Conservation (phyloP, 192 early-diverging fungal species). For the Phycomyces blakesleeanus region DNA sequence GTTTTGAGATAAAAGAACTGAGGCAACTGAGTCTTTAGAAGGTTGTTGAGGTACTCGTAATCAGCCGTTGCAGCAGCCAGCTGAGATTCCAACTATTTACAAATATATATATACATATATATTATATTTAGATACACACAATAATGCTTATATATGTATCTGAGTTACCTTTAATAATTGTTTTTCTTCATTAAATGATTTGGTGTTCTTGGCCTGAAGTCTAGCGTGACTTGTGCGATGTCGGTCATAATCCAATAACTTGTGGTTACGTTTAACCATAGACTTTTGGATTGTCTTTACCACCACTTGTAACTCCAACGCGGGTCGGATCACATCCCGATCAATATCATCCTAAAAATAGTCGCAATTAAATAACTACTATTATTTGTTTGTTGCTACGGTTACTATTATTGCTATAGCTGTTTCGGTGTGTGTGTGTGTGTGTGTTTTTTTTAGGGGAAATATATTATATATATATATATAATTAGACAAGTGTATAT, state of each 20-base stretch:
- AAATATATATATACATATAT: too few relatives aligned
- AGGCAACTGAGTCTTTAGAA: slow-evolving; percentile 78
- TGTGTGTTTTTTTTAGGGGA: too few relatives aligned
- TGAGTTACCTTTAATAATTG: slow-evolving; percentile 51
- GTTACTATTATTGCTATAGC: too few relatives aligned
- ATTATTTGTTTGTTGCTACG: too few relatives aligned
- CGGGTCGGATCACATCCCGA: slow-evolving; percentile 68
- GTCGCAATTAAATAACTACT: neutral
- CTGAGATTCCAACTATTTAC: slow-evolving; percentile 58
- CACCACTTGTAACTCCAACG: slow-evolving; percentile 71
- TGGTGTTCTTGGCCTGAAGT: slow-evolving; percentile 62
- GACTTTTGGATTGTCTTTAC: slow-evolving; percentile 77
- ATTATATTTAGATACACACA: too few relatives aligned
- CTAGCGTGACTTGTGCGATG: slow-evolving; percentile 70
- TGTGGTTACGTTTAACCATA: slow-evolving; percentile 88
- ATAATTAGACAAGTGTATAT: too few relatives aligned
- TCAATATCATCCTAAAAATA: slow-evolving; percentile 62
- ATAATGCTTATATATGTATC: neutral
- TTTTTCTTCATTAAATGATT: slow-evolving; percentile 61
- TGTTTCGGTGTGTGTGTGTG: too few relatives aligned
- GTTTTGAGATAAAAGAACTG: slow-evolving; percentile 68
- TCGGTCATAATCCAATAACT: slow-evolving; percentile 91
- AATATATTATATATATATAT: neutral
- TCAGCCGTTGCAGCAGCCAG: slow-evolving; percentile 80
- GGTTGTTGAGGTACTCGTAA: slow-evolving; percentile 80